Conservation (phyloP, 129 eudicot genomes). For the Escallonia rubra region DNA sequence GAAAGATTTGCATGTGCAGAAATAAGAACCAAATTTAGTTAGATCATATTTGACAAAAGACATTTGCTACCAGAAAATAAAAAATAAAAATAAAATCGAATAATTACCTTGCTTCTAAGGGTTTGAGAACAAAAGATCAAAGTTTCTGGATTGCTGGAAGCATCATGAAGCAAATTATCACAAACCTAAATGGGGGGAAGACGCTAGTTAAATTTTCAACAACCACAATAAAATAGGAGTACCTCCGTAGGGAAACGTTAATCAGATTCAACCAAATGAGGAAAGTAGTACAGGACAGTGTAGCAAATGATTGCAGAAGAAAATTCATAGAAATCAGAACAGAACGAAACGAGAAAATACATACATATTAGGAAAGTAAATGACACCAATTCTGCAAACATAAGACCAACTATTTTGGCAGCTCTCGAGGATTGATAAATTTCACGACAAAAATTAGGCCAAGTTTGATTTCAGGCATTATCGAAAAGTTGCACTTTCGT, state of each 20-base stretch:
- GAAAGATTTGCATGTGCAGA: background rate
- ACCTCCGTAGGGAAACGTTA: background rate
- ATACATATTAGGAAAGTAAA: too few relatives aligned
- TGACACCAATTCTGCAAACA: too few relatives aligned
- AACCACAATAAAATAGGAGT: background rate
- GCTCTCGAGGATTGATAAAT: too few relatives aligned
- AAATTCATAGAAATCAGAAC: too few relatives aligned
- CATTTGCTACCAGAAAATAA: background rate
- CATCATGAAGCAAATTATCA: conserved; percentile 95
- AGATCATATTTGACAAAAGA: too few relatives aligned
- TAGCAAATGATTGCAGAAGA: background rate
- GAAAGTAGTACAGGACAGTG: background rate
- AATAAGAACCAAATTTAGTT: too few relatives aligned
- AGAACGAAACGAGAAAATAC: too few relatives aligned
- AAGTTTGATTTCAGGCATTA: too few relatives aligned
- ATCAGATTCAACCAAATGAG: background rate
- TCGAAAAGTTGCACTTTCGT: too few relatives aligned
- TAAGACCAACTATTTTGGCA: too few relatives aligned
- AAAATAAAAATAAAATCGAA: background rate
- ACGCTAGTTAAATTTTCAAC: background rate
- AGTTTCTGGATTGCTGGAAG: conserved; percentile 83
- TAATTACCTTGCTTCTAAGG: conserved; percentile 86
- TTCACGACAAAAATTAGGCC: too few relatives aligned
- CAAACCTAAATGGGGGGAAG: conserved; percentile 53
- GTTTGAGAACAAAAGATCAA: conserved; percentile 93